Evolutionary conservation across 805 yeast species (phyloP), one percentile per base, ranked within the genome.

Genomic region (Ogataea pignaliae): DNA sequence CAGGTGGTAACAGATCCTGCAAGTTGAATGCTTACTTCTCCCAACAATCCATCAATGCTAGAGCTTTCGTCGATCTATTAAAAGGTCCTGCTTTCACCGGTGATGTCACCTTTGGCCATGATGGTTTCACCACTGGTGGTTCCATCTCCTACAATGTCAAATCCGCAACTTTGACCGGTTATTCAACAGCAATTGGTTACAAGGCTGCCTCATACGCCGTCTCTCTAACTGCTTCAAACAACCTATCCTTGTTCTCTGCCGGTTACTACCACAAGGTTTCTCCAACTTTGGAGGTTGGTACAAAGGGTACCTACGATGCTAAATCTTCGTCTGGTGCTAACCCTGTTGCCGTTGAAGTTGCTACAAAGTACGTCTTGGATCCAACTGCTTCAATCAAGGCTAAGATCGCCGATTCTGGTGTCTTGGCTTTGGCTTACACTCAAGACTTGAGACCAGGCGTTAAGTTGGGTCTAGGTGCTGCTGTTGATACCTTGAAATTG

Each of bases 221-320:
- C 49, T 87, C 96, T 53, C 80, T 89, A 55, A 76, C 88, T 54
- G 88, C 93, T 60, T 77, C 88, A 66, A 79, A 83, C 76, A 87
- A 89, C 79, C 78, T 90, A 66, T 80, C 89, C 50, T 83, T 89
- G 60, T 87, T 85, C 78, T 76, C 95, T 51, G 97, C 97, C 59
- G 91, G 96, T 59, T 89, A 90, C 83, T 93, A 82, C 88, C 97
- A 93, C 84, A 85, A 80, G 72, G 95, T 93, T 52, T 80, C 89
- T 60, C 87, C 95, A 55, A 71, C 75, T 59, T 88, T 91, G 59
- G 97, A 93, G 80, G 96, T 89, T 61, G 99, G 97, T 76, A 96
- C 97, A 64, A 90, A 87, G 79, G 96, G 97, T 62, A 83, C 93
- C 56, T 88, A 91, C 82, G 96, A 89, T 75, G 82, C 96, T 52